Conservation (phyloP, 1,284 basidiomycete species). For the Rhodotorula glutinis region DNA sequence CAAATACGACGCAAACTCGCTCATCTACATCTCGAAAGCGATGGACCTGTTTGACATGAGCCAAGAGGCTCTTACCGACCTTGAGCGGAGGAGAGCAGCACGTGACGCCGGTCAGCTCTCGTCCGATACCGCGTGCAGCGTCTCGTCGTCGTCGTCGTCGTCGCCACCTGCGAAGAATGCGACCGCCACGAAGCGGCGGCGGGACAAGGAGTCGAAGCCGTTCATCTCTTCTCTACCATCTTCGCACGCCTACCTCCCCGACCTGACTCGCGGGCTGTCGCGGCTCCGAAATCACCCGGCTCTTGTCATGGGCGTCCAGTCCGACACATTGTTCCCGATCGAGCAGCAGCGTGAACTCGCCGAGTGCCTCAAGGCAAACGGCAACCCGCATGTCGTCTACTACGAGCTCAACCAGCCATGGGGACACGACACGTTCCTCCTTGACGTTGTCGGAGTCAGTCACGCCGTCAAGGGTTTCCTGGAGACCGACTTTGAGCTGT, state of each 20-base stretch:
- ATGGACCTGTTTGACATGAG: conserved; percentile 99
- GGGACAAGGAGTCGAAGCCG: conserved; percentile 18
- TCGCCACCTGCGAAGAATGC: background rate
- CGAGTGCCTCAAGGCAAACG: conserved; percentile 84
- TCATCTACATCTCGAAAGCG: conserved; percentile 97
- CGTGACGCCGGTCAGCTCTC: conserved; percentile 29
- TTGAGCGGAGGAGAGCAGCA: conserved; percentile 49
- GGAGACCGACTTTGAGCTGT: conserved; percentile 10
- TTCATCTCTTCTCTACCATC: conserved; percentile 56
- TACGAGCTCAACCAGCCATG: conserved; percentile 97
- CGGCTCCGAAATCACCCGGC: conserved; percentile 75
- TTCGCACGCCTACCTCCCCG: conserved; percentile 66
- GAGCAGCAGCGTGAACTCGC: conserved; percentile 95
- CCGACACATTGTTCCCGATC: conserved; percentile 93
- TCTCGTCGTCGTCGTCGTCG: conserved; percentile 10
- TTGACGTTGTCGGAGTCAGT: conserved; percentile 73
- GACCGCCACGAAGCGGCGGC: conserved; percentile 48
- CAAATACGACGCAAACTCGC: conserved; percentile 98
- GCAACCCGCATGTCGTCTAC: conserved; percentile 83
- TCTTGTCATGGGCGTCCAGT: conserved; percentile 90
- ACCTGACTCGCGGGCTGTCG: conserved; percentile 75
- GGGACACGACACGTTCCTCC: conserved; percentile 87
- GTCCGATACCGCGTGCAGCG: conserved; percentile 25
- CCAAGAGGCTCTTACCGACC: conserved; percentile 65
- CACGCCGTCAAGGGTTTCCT: conserved; percentile 75